Evolutionary conservation across 2,329 filamentous ascomycete species (phyloP).

Genomic region (Fusarium sp.): DNA sequence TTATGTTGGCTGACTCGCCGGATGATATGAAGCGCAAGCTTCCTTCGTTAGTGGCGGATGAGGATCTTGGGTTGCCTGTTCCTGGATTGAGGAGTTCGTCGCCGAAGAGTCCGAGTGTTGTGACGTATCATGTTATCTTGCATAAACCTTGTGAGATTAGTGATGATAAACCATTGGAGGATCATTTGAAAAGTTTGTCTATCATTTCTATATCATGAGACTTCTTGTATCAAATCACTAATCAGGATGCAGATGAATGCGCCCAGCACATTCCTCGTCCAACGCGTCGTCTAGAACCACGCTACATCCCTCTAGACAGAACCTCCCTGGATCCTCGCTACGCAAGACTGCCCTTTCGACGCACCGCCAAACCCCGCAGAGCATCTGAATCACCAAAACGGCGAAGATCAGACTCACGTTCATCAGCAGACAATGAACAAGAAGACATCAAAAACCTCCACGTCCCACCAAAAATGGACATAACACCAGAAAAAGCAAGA

Average conservation of each 20-base stretch:
- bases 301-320: slow-evolving; percentile 19
- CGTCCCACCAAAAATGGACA: slow-evolving; percentile 8
- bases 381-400: slow-evolving; percentile 6
- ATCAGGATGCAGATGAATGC: background rate
- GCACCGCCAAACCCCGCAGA: background rate
- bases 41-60: background rate
- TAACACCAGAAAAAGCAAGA: background rate
- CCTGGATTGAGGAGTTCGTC: background rate
- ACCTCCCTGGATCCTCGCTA: background rate
- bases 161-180: background rate
- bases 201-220: too few species aligned
- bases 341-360: slow-evolving; percentile 1
- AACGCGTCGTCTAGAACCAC: background rate
- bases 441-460: slow-evolving; percentile 6
- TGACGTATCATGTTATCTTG: slow-evolving; percentile 7
- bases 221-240: background rate
- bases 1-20: background rate
- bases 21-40: background rate
- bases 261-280: slow-evolving; percentile 5
- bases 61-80: background rate
- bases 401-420: slow-evolving; percentile 8
- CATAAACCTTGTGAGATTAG: slow-evolving; percentile 5
- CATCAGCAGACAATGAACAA: background rate
- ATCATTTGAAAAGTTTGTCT: slow-evolving; percentile 1
- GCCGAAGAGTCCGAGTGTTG: background rate